phyloP scores from a whole-genome alignment of 2,329 filamentous ascomycete genomes.

The Colletotrichum sidae region DNA sequence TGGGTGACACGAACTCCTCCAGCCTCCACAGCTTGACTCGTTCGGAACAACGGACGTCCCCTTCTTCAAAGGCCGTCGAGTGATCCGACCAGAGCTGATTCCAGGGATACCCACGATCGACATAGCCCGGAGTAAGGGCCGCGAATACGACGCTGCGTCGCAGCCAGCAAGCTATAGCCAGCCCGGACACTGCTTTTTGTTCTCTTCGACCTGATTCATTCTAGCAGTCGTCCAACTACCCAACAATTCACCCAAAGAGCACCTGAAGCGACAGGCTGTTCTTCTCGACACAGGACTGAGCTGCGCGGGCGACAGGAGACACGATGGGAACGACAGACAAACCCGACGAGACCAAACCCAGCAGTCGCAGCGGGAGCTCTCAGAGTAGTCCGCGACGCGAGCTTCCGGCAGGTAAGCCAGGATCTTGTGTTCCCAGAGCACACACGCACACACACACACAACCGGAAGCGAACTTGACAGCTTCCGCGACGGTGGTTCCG shows the following conservation, averaged over 20 bases:
- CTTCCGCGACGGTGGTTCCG: background rate
- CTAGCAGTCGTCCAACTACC: background rate
- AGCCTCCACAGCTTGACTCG: constrained; percentile 14
- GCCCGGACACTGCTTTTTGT: background rate
- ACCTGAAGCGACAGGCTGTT: background rate
- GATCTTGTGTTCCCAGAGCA: background rate
- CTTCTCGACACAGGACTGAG: background rate
- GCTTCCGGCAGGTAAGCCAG: constrained; percentile 14
- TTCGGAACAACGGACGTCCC: background rate
- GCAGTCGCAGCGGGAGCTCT: constrained; percentile 6
- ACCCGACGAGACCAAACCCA: background rate
- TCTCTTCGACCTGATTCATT: background rate
- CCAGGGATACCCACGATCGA: background rate
- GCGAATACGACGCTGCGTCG: constrained; percentile 16
- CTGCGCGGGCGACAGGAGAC: background rate
- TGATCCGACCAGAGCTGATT: background rate
- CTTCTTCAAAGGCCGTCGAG: background rate
- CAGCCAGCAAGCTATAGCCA: background rate
- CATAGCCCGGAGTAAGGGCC: background rate
- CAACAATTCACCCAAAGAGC: background rate
- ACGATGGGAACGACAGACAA: constrained; percentile 5
- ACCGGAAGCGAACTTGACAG: background rate
- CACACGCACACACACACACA: background rate
- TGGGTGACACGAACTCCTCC: constrained; percentile 11
- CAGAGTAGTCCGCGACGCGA: constrained; percentile 5